Conservation (phyloP, 2,329 filamentous ascomycete species). For the Calonectria leucothoes region DNA sequence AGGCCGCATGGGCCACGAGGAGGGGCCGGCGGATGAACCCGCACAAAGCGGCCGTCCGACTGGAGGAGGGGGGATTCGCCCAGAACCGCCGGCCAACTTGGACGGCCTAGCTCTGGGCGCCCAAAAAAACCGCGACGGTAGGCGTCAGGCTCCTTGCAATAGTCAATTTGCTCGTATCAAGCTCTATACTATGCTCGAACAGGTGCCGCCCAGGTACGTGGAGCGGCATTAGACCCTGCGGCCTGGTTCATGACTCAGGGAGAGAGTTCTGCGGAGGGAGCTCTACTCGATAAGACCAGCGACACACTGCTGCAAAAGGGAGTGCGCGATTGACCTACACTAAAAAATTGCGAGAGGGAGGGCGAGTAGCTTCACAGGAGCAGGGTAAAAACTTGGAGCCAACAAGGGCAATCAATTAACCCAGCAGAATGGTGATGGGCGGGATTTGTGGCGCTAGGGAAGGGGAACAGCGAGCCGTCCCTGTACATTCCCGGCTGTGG, state of each 20-base stretch:
- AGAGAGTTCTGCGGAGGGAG: neutral
- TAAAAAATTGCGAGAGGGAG: neutral
- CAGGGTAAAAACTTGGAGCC: neutral
- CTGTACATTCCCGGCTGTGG: neutral
- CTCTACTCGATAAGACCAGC: neutral
- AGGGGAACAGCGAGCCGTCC: conserved; percentile 18
- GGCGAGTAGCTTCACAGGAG: neutral
- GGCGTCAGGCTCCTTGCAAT: neutral
- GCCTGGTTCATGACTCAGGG: conserved; percentile 18
- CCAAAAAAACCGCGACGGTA: neutral
- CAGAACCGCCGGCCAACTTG: neutral
- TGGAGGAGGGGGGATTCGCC: neutral
- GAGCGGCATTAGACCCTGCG: neutral
- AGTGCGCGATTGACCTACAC: neutral
- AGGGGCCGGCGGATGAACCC: conserved; percentile 20
- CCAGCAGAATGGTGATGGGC: neutral
- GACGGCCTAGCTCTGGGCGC: neutral
- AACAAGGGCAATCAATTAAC: neutral
- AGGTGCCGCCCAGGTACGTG: neutral
- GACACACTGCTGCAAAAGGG: conserved; percentile 20
- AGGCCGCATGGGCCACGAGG: conserved; percentile 12
- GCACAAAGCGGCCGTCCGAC: conserved; percentile 5
- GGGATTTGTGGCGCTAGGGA: conserved; percentile 7
- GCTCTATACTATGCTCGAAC: neutral
- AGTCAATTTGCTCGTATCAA: neutral